Percentiles rank a stretch among this genome's conserved stretches.
phyloP scores from a whole-genome alignment of 345 rosid genomes.

The Arabidopsis thaliana region TAIR10.1 NC_003070.9:3949501-3950000 shows the following conservation, averaged over 20 bases:
- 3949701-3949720: conserved; percentile 50
- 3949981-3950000: conserved; percentile 64
- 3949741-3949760: conserved; percentile 58
- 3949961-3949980: conserved; percentile 62
- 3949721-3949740: conserved; percentile 55
- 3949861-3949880: conserved; percentile 72
- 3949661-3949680: conserved; percentile 66
- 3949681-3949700: conserved; percentile 52
- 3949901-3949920: conserved; percentile 60
- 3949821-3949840: conserved; percentile 52
- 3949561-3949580: conserved; percentile 64
- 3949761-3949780: conserved; percentile 61
- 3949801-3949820: conserved; percentile 54
- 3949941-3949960: conserved; percentile 62
- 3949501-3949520: conserved; percentile 56
- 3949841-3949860: conserved; percentile 57
- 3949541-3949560: conserved; percentile 66
- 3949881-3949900: conserved; percentile 65
- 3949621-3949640: conserved; percentile 71
- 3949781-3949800: conserved; percentile 69
- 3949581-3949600: conserved; percentile 54
- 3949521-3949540: conserved; percentile 63
- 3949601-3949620: conserved; percentile 61
- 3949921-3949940: conserved; percentile 61
- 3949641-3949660: conserved; percentile 72